Evolutionary conservation across 2,329 filamentous ascomycete species (phyloP).

Genomic region (Fusarium nygamai): DNA sequence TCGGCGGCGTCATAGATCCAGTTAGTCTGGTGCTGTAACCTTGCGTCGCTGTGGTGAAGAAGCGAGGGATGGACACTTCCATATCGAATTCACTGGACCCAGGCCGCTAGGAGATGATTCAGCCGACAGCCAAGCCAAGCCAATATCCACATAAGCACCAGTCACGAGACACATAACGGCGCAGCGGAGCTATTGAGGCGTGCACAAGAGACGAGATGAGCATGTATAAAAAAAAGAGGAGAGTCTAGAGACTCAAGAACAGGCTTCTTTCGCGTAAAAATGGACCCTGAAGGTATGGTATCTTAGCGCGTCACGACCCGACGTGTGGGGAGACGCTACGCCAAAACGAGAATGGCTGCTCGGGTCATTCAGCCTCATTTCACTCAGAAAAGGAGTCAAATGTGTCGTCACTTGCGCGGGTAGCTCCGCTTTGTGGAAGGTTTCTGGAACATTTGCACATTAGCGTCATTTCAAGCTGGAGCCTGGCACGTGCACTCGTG

Average conservation of each 20-base stretch:
- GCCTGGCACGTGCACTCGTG: constrained; percentile 39
- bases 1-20: constrained; percentile 36
- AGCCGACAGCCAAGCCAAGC: constrained; percentile 18
- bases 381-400: constrained; percentile 8
- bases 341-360: constrained; percentile 24
- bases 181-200: neutral
- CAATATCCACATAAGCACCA: constrained; percentile 16
- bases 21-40: constrained; percentile 12
- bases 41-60: constrained; percentile 40
- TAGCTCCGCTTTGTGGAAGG: constrained; percentile 36
- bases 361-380: constrained; percentile 41
- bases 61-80: constrained; percentile 33
- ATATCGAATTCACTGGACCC: constrained; percentile 2
- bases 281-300: constrained; percentile 24
- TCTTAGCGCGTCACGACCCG: constrained; percentile 20
- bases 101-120: constrained; percentile 20
- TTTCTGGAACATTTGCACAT: constrained; percentile 42
- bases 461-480: constrained; percentile 8
- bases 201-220: constrained; percentile 25
- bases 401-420: constrained; percentile 34
- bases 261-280: constrained; percentile 14
- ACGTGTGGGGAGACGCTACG: constrained; percentile 30
- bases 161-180: constrained; percentile 26
- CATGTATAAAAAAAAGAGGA: neutral
- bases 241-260: neutral